These are phyloP conservation scores for Phylloporus arenicola DNA, from an alignment of 768 basidiomycete species.

Conservation along the genomic window DNA sequence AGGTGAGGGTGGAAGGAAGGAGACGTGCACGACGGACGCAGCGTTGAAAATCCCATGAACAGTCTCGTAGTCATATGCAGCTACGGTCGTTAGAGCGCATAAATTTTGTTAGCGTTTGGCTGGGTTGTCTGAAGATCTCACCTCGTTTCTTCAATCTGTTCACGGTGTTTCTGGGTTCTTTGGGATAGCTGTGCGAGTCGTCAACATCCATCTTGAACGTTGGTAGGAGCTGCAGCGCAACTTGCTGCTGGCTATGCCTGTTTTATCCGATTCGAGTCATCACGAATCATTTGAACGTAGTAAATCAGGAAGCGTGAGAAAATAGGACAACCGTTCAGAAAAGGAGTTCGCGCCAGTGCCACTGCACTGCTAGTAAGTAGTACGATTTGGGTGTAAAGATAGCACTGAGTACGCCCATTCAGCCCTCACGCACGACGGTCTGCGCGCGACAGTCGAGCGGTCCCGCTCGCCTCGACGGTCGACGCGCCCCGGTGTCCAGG, in stretches of 20 bases:
- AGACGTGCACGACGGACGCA: conserved; percentile 20
- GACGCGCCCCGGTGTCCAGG: no score
- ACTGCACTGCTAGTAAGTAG: no score
- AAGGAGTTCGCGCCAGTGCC: no score
- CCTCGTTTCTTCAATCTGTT: conserved; percentile 24
- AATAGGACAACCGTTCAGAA: not conserved
- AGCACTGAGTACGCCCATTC: no score
- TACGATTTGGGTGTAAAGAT: no score
- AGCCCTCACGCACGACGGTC: no score
- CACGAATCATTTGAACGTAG: not conserved
- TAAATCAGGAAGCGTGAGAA: not conserved
- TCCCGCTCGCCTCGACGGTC: no score
- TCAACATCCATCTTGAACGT: conserved; percentile 43
- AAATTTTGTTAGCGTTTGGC: not conserved
- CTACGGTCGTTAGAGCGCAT: not conserved
- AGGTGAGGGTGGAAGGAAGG: conserved; percentile 18
- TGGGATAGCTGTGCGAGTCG: conserved; percentile 36
- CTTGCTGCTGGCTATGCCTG: not conserved
- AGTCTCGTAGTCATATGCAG: conserved; percentile 19
- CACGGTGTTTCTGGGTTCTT: conserved; percentile 17
- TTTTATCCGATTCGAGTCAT: not conserved
- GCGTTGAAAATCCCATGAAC: conserved; percentile 21
- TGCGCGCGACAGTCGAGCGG: no score
- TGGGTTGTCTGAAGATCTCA: conserved; percentile 1
- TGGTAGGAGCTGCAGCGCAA: not conserved